Evolutionary conservation across 177 flowering plant species (phyloP), one percentile per base, ranked within the genome.

Genomic region (Vitis hybrid): DNA sequence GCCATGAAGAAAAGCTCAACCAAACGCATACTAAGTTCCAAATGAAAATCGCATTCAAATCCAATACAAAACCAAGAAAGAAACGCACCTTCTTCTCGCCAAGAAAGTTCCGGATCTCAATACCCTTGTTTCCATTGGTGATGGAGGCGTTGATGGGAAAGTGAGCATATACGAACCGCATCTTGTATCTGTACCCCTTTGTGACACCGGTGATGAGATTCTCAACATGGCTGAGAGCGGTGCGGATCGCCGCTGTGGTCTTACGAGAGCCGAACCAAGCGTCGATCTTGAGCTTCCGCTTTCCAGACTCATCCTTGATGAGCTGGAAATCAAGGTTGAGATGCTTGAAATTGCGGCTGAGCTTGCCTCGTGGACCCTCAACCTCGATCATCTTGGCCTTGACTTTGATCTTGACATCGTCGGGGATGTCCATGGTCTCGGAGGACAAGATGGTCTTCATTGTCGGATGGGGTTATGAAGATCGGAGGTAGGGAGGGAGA

Each of bases 121-220:
- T 73, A 2, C 57, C 12, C 57, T 62, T 73, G 62, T 56, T 68
- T n/a, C 57, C 68, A 10, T 62, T 73, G 5, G 76, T 62, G 18
- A 73, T 73, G n/a, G 67, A 61, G 16, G 76, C 76, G 19, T 73
- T 72, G 51, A 73, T 73, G 12, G 75, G 75, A 58, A 73, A 73
- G 26, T 73, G 71, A 29, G 76, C 76, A 15, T 73, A 73, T 4
- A 73, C 76, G n/a, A 73, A 73, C 7, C 76, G 62, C 76, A 73
- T 73, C 64, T 68, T 73, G 64, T 62, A 73, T 12, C 76, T 39
- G 45, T 52, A 63, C 3, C 77, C 73, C 10, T 70, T 70, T 1
- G 72, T 74, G 21, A 74, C 77, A n/a, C 77, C 77, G 33, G 68
- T 65, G 31, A 74, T 74, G 39, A 74, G 64, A 48, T 74, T 74